Conservation (phyloP, 768 basidiomycete species). For the Lactarius psammicola region DNA sequence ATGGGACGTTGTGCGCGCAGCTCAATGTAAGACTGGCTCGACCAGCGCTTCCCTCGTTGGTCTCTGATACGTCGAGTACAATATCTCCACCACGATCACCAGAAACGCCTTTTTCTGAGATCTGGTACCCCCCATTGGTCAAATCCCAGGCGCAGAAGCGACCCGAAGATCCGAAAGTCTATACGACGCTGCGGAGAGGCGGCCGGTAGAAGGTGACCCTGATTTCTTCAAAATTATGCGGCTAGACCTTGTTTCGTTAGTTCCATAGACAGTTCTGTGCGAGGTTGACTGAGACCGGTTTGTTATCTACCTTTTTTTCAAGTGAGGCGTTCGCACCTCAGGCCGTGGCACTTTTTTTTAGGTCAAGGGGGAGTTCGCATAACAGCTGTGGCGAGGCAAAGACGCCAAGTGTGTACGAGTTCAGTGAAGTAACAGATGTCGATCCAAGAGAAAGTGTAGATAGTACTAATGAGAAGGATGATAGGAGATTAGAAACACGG, state of each 20-base stretch:
- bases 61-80: slow-evolving; percentile 2
- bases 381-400: no score
- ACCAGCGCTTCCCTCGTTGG: slow-evolving; percentile 10
- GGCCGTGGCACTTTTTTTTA: neutral
- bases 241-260: neutral
- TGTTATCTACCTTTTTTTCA: neutral
- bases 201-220: slow-evolving; percentile 9
- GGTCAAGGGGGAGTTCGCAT: slow-evolving; percentile 10
- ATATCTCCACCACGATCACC: neutral
- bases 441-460: no score
- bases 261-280: neutral
- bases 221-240: neutral
- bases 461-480: no score
- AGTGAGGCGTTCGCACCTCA: neutral
- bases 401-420: no score
- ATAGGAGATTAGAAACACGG: no score
- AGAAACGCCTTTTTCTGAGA: neutral
- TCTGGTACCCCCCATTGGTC: neutral
- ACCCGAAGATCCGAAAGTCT: neutral
- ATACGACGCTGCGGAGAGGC: slow-evolving; percentile 11
- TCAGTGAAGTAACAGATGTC: no score
- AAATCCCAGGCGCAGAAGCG: neutral
- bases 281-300: neutral
- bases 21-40: slow-evolving; percentile 32
- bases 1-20: slow-evolving; percentile 30